A percentile compares a stretch with the other conserved stretches of the same genome.
Evolutionary conservation across 352 stramenopile species (phyloP).

Genomic region (Phytophthora aleatoria): DNA sequence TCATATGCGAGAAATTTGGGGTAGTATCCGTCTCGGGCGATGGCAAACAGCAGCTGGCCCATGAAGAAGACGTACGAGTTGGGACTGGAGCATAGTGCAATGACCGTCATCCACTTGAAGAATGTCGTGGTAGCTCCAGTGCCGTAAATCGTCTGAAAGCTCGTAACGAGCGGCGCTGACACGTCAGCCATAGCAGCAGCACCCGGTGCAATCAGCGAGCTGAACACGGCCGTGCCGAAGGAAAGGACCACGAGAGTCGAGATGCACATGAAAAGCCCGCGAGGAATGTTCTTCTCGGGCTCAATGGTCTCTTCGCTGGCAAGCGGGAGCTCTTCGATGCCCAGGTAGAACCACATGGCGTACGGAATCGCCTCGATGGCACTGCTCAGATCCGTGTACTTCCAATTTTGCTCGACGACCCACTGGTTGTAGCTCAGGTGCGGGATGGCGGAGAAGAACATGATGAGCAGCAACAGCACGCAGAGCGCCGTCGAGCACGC

Average conservation of each 20-base stretch:
- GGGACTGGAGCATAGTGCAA: conserved; percentile 56
- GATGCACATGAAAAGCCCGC: conserved; percentile 55
- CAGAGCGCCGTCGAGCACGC: conserved; percentile 52
- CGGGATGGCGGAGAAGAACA: conserved; percentile 53
- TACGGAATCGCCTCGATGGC: conserved; percentile 63
- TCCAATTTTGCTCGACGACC: conserved; percentile 55
- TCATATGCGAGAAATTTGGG: conserved; percentile 47
- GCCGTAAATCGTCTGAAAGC: conserved; percentile 46
- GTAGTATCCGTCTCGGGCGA: conserved; percentile 62
- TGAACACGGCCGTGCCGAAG: conserved; percentile 60
- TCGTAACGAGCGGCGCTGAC: conserved; percentile 50
- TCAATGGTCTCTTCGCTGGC: conserved; percentile 33
- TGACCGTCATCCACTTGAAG: conserved; percentile 66
- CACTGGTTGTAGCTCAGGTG: conserved; percentile 60
- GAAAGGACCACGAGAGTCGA: conserved; percentile 55
- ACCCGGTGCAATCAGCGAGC: conserved; percentile 53
- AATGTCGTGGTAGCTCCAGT: conserved; percentile 55
- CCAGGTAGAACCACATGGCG: conserved; percentile 64
- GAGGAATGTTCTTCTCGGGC: conserved; percentile 31
- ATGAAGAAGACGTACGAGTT: conserved; percentile 81
- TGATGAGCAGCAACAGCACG: conserved; percentile 54
- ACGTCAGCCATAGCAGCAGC: conserved; percentile 45
- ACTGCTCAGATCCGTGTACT: conserved; percentile 53
- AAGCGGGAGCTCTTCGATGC: conserved; percentile 31
- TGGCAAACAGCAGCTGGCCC: conserved; percentile 60